Base-by-base conservation (phyloP, 345 rosid genomes). In the Dipteronia dyeriana region DNA sequence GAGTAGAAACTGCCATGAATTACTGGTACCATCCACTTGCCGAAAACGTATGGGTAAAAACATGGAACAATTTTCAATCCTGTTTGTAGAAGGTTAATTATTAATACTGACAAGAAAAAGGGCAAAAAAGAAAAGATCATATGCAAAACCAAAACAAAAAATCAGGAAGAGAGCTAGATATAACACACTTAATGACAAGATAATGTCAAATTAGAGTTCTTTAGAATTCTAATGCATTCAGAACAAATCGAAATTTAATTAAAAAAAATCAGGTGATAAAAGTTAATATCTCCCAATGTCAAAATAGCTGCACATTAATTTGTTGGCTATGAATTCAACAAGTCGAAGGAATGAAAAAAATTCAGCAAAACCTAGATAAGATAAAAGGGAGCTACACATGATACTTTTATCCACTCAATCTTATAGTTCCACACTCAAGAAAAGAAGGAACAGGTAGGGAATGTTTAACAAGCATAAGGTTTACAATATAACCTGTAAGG, bases 11-110 rank as follows among this genome's bases (percentile, higher is more conserved):
- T 89, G 90, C 99, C 98, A 96, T 49, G 97, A 89, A 83, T 94
- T 90, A 75, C 84, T 81, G 72, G 80, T 71, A 79, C 94, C 91
- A 74, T 86, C 93, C 23, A 84, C 99, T 89, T 96, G 97, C 76
- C 91, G 93, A 81, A 89, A 90, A 67, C 80, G 97, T 79, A 94
- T 84, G 62, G 98, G 93, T 82, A 94, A 85, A 82, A 89, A 94
- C 87, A 91, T 82, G 53, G 99, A 96, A 71, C 88, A 94, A 75
- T 96, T 92, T 83, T 96, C 99, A 83, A 96, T 89, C 92, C 99
- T 96, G 92, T 80, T 68, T 38, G 12, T 47, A 74, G 57, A 77
- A 75, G 74, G 71, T 81, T 74, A 65, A 72, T 79, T 64, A 74
- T 70, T 66, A 81, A 53, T n/a, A 62, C 57, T 8, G 34, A 20